Evolutionary conservation across 805 yeast genomes (phyloP), one percentile per base, ranked within the genome.

Genomic region (Ogataea trehalophila): DNA sequence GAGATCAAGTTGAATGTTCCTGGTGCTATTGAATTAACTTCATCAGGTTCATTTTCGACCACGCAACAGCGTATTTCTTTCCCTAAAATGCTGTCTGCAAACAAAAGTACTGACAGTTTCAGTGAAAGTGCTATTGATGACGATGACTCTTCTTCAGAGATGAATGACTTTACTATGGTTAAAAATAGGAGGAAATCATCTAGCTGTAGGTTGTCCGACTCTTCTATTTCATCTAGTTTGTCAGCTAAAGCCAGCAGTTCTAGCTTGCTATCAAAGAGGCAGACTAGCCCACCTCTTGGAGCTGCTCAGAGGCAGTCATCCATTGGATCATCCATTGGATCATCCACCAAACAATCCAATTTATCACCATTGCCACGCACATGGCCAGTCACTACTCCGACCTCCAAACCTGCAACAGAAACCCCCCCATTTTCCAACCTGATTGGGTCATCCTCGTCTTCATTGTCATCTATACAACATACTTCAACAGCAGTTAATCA

Each of bases 81-180:
- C 46, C 11, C 13, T 35, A 6, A 15, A 47, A 3, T 33, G 11
- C n/a, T n/a, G 29, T 14, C 6, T 18, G n/a, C 13, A 5, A n/a
- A 18, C 33, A 18, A 33, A 33, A 46, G 50, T 42, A n/a, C 34
- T 8, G 49, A 47, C 9, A 44, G 40, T 13, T 6, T 37, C 1
- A 39, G 36, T 37, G 60, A 55, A 39, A 58, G 51, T 43, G 63
- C 62, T 4, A 54, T 61, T 42, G 51, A 45, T 16, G 68, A 62
- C 39, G 58, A 55, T 16, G 57, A 53, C 9, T 60, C 52, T 15
- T 65, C 63, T 7, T 26, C 31, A 3, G 31, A 13, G 11, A 6
- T 26, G 31, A 65, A 62, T 20, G 66, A 56, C 13, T 71, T 73
- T 49, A 62, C 62, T 35, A 58, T 65, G 9, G 75, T 69, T 11